Percentiles rank a stretch among this genome's conserved stretches.
Conservation (phyloP, 192 early-diverging fungal species). For the Linnemannia hyalina region DNA sequence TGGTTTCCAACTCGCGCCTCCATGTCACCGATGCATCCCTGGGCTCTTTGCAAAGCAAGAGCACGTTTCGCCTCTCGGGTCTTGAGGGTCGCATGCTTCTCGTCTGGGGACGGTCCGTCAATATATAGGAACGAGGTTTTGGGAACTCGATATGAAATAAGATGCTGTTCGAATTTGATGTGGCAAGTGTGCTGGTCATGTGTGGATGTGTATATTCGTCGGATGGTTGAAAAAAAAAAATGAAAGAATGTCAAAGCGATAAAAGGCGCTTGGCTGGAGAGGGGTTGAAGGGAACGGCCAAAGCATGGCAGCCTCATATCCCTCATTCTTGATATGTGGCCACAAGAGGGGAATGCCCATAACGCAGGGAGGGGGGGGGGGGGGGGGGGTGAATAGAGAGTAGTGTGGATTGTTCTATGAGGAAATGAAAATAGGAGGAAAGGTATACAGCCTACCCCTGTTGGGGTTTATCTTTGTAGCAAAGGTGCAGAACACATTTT, state of each 20-base stretch:
- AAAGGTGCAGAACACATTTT: too few species aligned
- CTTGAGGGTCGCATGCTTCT: not conserved
- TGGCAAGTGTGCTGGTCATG: not conserved
- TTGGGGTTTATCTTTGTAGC: too few species aligned
- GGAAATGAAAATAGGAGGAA: too few species aligned
- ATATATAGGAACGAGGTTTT: slow-evolving; percentile 20
- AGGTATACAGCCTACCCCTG: too few species aligned
- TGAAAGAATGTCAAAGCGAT: not conserved
- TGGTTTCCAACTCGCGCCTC: not conserved
- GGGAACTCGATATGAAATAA: not conserved
- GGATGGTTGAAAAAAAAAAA: not conserved
- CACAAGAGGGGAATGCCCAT: not conserved
- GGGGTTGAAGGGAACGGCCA: not conserved
- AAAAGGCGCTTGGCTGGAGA: not conserved
- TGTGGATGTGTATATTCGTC: not conserved
- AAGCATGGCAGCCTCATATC: not conserved
- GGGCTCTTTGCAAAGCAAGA: not conserved
- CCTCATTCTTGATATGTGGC: not conserved
- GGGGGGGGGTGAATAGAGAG: too few species aligned
- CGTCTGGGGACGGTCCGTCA: not conserved
- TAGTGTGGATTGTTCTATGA: too few species aligned
- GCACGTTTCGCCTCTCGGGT: not conserved
- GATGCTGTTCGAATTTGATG: not conserved
- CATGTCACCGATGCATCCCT: not conserved
- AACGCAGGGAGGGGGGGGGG: too few species aligned